Base-by-base conservation (phyloP, 1,284 basidiomycete genomes). In the Microbotryum silenes-acaulis region DNA sequence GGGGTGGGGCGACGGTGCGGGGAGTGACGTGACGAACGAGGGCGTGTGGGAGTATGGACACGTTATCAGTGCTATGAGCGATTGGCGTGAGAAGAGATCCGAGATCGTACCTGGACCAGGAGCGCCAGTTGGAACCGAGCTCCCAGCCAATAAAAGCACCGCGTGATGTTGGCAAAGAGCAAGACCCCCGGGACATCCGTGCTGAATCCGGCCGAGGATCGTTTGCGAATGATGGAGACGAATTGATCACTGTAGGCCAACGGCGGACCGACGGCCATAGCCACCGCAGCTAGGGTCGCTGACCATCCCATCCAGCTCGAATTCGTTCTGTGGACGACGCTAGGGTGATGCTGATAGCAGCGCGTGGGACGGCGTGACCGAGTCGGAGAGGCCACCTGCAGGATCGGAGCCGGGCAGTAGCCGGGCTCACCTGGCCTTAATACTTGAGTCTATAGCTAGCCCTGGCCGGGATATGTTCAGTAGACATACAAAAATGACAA, bases 71-170 rank as follows among this genome's bases (percentile, higher is more conserved):
- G 31, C 63, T 81, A 79, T 64, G 80, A 81, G 5, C 76, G 72
- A 51, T 78, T 76, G 2, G 78, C 79, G 42, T 79, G 75, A 77
- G 78, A 79, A 72, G 78, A 80, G 72, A 77, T 69, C 54, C 48
- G 12, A 31, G n/a, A 31, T 31, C 33, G 53, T 18, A 66, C 69
- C 10, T 72, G 56, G 27, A 23, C 48, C 25, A 31, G 9, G 20
- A 25, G 33, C 20, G 27, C 25, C 23, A 31, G 14, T 31, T 31
- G 51, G 20, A 51, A 48, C 12, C 29, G 31, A 23, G 21, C 42
- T 42, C 50, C 49, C 16, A 67, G 57, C 63, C 63, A 65, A 51
- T 65, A 65, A 27, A 65, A 58, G 51, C 74, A 69, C 46, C 78
- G 71, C 45, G 74, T 75, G 57, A 77, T 75, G 67, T 77, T 78